phyloP scores from a whole-genome alignment of 371 early-diverging fungal species.

The Mortierella sp. region DNA sequence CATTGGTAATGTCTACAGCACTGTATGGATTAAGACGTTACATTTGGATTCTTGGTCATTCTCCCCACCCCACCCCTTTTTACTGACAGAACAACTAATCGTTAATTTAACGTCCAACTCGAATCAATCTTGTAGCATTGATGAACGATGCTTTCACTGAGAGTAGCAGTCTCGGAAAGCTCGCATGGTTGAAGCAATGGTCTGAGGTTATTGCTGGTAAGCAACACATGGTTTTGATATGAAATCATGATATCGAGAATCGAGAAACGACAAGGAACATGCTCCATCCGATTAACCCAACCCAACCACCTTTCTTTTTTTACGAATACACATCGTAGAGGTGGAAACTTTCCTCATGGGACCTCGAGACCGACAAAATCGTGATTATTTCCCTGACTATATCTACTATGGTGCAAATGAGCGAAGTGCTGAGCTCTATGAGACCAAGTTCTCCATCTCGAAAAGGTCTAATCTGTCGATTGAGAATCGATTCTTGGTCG shows the following conservation, averaged over 20 bases:
- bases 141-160: slow-evolving; percentile 52
- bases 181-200: slow-evolving; percentile 48
- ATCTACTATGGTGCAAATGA: slow-evolving; percentile 47
- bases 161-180: slow-evolving; percentile 35
- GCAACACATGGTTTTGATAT: neutral
- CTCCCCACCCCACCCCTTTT: too few species aligned
- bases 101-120: too few species aligned
- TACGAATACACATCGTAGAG: slow-evolving; percentile 13
- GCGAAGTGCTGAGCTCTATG: slow-evolving; percentile 41
- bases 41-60: too few species aligned
- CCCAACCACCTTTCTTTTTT: neutral
- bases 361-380: slow-evolving; percentile 25
- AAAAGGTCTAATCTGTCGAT: slow-evolving; percentile 44
- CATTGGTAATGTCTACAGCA: slow-evolving; percentile 23
- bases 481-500: slow-evolving; percentile 48
- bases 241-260: neutral
- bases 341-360: slow-evolving; percentile 32
- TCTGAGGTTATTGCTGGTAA: slow-evolving; percentile 48
- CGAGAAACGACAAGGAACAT: too few species aligned
- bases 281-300: neutral
- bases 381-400: slow-evolving; percentile 45
- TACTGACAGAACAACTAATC: neutral
- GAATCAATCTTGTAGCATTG: slow-evolving; percentile 28
- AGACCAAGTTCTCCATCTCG: slow-evolving; percentile 36
- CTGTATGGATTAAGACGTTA: too few species aligned